These are phyloP conservation scores for Penicillium sp. DNA, from an alignment of 2,329 filamentous ascomycete genomes.

Conservation along the genomic window DNA sequence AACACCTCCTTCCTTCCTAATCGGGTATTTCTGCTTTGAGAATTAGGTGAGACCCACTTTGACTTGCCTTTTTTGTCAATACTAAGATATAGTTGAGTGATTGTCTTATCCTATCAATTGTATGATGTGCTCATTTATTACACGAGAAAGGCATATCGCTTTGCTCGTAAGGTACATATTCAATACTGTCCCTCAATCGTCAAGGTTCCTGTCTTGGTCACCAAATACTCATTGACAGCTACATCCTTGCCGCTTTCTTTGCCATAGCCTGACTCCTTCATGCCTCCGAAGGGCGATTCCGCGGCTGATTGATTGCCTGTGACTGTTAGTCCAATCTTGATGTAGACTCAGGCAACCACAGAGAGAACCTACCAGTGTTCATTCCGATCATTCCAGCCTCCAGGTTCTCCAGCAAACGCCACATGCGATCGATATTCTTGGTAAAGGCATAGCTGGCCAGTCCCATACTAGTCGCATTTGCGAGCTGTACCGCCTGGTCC, in stretches of 20 bases:
- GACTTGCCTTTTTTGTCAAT: too few relatives aligned
- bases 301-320: slow-evolving; percentile 58
- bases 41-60: too few relatives aligned
- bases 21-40: too few relatives aligned
- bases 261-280: slow-evolving; percentile 63
- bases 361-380: slow-evolving; percentile 48
- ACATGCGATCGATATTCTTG: slow-evolving; percentile 60
- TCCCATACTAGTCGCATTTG: slow-evolving; percentile 61
- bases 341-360: too few relatives aligned
- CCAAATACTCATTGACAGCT: slow-evolving; percentile 56
- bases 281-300: slow-evolving; percentile 61
- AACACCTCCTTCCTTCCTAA: too few relatives aligned
- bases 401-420: slow-evolving; percentile 60
- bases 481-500: slow-evolving; percentile 55
- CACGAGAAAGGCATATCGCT: too few relatives aligned
- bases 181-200: slow-evolving; percentile 54
- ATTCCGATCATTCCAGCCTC: slow-evolving; percentile 66
- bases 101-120: too few relatives aligned
- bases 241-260: slow-evolving; percentile 64
- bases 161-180: too few relatives aligned
- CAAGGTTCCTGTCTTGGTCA: slow-evolving; percentile 61
- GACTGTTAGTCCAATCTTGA: too few relatives aligned
- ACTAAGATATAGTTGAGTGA: too few relatives aligned
- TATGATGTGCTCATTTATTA: too few relatives aligned
- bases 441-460: slow-evolving; percentile 64